Base-by-base conservation (phyloP, 106 monocot genomes). In the Dioscorea zingiberensis region DNA sequence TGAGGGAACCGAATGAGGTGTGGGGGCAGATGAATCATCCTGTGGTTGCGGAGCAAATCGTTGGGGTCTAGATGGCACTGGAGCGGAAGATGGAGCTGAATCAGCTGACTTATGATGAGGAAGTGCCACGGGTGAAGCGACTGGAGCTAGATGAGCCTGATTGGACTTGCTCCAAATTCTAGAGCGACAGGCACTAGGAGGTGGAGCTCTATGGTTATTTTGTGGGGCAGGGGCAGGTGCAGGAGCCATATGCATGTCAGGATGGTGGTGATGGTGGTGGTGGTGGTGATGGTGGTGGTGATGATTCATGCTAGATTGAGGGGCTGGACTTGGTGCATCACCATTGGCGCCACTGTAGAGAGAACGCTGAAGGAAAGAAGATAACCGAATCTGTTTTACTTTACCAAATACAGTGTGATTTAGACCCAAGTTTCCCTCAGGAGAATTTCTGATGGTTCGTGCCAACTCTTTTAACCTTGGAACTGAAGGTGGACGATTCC, bases 401-500 rank as follows among this genome's bases (percentile, higher is more conserved):
- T 71, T 83, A 64, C 95, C 95, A 80, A 97, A 97, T 24, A 97
- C 74, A 54, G 85, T 91, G 64, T 91, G 82, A 73, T 97, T 97
- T 25, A 97, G 83, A 26, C 95, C 95, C 72, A 97, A 85, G 27
- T 97, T 97, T 65, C 79, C 88, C 24, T 49, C 77, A 63, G 83
- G 81, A 28, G 85, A 89, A 66, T 76, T 81, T 60, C 59, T 61
- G 11, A 92, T 86, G 38, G 75, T 85, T 76, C 88, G 77, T 67
- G 88, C 91, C 69, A 97, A 68, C 66, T 97, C 78, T 73, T 88
- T 88, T 72, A 97, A 48, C 51, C 97, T 81, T 69, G 88, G 83
- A 4, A 68, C 47, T 22, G 97, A 86, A 3, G 95, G 88, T 68
- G 71, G 78, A 44, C 45, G 69, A 65, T 83, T 80, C 29, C 97